A percentile compares a stretch with the other conserved stretches of the same genome.
These are phyloP conservation scores for Pichia sp. DNA, from an alignment of 1,139 yeast species.

Conservation along the genomic window DNA sequence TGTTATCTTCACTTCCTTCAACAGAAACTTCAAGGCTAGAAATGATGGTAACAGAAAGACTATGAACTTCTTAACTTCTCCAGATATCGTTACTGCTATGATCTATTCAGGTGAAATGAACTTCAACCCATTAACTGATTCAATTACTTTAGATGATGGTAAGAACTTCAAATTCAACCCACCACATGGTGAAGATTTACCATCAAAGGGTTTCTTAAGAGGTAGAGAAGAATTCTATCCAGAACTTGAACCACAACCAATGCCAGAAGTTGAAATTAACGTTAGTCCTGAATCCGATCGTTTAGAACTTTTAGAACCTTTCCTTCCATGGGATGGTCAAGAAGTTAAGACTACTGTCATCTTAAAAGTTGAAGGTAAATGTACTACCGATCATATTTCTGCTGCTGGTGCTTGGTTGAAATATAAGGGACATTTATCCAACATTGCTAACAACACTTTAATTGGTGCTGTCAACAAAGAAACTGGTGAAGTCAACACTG, in stretches of 20 bases:
- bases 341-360: constrained; percentile 76
- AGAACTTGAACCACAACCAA: constrained; percentile 70
- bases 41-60: constrained; percentile 98
- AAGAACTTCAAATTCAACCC: constrained; percentile 68
- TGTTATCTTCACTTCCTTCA: constrained; percentile 92
- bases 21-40: constrained; percentile 96
- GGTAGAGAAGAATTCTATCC: constrained; percentile 90
- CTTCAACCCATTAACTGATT: constrained; percentile 85
- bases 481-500: constrained; percentile 92
- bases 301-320: constrained; percentile 86
- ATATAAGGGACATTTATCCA: constrained; percentile 96
- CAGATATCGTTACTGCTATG: constrained; percentile 97
- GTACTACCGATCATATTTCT: constrained; percentile 97
- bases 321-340: constrained; percentile 79
- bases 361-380: constrained; percentile 93
- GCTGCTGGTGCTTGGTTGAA: constrained; percentile 99
- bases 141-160: constrained; percentile 65
- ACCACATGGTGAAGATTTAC: constrained; percentile 88
- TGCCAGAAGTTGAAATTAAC: constrained; percentile 63
- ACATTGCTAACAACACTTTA: constrained; percentile 90
- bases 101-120: constrained; percentile 88
- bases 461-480: constrained; percentile 98
- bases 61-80: constrained; percentile 94
- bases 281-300: constrained; percentile 81
- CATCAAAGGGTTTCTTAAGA: constrained; percentile 70